Conservation (phyloP, 2,329 filamentous ascomycete species). For the Grosmannia penicillata region DNA sequence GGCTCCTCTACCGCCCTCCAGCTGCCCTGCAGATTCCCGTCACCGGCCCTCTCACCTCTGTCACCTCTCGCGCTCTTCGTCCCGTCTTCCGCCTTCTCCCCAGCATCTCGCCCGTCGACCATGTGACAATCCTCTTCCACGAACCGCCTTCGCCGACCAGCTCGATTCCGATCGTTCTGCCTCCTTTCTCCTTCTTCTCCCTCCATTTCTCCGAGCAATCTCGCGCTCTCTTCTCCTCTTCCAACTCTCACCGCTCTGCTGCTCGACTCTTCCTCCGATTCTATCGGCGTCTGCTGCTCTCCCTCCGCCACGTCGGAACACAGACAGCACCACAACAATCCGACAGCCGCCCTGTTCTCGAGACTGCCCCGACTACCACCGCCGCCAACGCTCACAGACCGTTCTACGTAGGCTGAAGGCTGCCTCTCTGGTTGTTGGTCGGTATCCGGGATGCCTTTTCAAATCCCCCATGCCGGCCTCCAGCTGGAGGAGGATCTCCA, state of each 20-base stretch:
- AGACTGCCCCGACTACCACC: neutral
- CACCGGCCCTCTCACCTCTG: neutral
- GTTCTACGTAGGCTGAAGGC: too few relatives aligned
- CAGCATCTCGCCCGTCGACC: neutral
- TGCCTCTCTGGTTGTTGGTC: conserved; percentile 10
- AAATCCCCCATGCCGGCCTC: conserved; percentile 42
- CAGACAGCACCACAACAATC: too few relatives aligned
- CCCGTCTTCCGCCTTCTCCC: neutral
- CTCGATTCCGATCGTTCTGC: conserved; percentile 3
- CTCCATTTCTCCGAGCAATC: too few relatives aligned
- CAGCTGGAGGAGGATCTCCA: conserved; percentile 39
- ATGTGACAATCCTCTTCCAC: conserved; percentile 3
- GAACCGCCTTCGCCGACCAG: conserved; percentile 2
- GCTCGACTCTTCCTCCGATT: neutral
- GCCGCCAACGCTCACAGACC: neutral
- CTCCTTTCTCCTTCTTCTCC: neutral
- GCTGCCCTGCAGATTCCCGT: neutral
- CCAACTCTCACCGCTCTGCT: neutral
- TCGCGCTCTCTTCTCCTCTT: neutral
- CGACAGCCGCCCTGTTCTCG: neutral
- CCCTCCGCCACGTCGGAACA: neutral
- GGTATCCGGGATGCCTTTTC: conserved; percentile 23
- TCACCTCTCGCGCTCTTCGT: neutral
- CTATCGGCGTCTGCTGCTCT: neutral
- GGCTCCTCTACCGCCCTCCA: neutral